Evolutionary conservation across 2,329 filamentous ascomycete genomes (phyloP).

Genomic region (Aspergillus eucalypticola): DNA sequence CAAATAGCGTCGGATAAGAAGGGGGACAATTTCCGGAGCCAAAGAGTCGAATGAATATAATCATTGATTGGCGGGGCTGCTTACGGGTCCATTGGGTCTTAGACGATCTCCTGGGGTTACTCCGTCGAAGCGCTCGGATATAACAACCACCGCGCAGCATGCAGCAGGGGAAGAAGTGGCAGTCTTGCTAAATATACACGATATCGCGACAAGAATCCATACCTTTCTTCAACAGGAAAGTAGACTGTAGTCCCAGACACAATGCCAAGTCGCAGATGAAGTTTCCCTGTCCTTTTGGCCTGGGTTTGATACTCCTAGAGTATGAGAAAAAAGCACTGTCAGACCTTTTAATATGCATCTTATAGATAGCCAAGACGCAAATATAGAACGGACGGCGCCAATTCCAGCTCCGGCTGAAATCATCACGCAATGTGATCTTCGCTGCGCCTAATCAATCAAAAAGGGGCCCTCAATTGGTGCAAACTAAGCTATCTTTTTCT

Average conservation of each 20-base stretch:
- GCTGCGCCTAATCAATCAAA: background rate
- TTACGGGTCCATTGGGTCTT: background rate
- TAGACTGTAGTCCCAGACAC: background rate
- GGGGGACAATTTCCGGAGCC: slow-evolving; percentile 6
- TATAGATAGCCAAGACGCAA: background rate
- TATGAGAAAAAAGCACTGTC: background rate
- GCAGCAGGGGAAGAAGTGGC: background rate
- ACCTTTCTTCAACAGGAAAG: no score
- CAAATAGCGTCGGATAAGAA: background rate
- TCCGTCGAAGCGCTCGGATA: background rate
- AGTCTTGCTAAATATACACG: background rate
- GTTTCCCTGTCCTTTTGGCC: background rate
- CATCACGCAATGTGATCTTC: background rate
- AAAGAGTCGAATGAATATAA: background rate
- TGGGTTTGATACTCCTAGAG: background rate
- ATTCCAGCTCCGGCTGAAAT: background rate
- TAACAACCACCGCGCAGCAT: background rate
- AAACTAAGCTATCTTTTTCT: background rate
- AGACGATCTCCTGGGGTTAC: slow-evolving; percentile 1
- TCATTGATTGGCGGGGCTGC: background rate
- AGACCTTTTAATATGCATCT: background rate
- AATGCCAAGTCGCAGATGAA: background rate
- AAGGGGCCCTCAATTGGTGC: background rate
- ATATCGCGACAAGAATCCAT: background rate
- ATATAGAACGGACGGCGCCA: background rate